phyloP scores from a whole-genome alignment of 768 basidiomycete species.

The Pulveroboletus frians region DNA sequence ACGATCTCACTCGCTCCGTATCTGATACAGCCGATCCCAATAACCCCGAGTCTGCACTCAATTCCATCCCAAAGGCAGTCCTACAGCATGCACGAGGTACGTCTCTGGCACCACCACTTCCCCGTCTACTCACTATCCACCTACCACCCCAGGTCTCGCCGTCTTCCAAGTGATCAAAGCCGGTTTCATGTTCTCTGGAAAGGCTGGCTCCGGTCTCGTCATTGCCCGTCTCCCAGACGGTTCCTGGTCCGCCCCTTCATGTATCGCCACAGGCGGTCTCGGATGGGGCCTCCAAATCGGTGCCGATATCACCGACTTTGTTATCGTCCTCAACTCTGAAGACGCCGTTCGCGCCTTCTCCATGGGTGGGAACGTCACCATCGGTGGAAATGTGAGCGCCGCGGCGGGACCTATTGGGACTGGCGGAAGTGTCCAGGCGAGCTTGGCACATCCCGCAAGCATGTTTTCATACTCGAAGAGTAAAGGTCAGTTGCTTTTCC shows the following conservation, averaged over 20 bases:
- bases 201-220: conserved; percentile 89
- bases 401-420: conserved; percentile 92
- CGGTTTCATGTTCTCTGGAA: conserved; percentile 92
- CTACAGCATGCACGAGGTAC: conserved; percentile 83
- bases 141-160: conserved; percentile 66
- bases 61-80: conserved; percentile 90
- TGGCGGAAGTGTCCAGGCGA: conserved; percentile 83
- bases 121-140: neutral
- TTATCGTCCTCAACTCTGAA: conserved; percentile 94
- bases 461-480: conserved; percentile 98
- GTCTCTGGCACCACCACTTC: conserved; percentile 5
- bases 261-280: conserved; percentile 92
- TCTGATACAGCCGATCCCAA: conserved; percentile 69
- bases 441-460: conserved; percentile 86
- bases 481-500: conserved; percentile 54
- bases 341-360: conserved; percentile 96
- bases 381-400: conserved; percentile 84
- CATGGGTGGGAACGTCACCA: conserved; percentile 91
- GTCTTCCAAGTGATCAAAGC: conserved; percentile 93
- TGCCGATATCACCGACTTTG: conserved; percentile 92
- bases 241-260: conserved; percentile 95
- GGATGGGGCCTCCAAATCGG: conserved; percentile 96
- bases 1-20: neutral
- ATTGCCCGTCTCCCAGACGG: conserved; percentile 91
- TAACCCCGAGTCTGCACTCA: conserved; percentile 84